Evolutionary conservation across 2,329 filamentous ascomycete species (phyloP), one percentile per base, ranked within the genome.

Genomic region (Alternaria infectoria): DNA sequence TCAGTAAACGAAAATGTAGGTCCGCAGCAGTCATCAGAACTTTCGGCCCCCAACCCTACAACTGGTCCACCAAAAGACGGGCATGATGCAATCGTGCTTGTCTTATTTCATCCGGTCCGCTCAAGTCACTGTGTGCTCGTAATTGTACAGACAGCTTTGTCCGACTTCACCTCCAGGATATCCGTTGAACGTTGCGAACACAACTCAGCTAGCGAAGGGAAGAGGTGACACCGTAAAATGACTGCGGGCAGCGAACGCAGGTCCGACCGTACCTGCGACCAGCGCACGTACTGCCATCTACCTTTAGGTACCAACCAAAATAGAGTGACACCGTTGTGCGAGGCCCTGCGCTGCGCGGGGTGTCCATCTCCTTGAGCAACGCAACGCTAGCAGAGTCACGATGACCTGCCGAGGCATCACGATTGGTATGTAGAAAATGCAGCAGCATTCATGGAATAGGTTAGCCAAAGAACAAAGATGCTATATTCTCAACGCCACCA

Each of bases 1-100:
- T 72, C 69, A 70, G 70, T 45, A 65, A 64, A 66, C 51, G 54
- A 65, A 59, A 30, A 59, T 64, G 65, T 45, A 72, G 69, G 59
- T 51, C 56, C 54, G 47, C 49, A 62, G 58, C 44, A 59, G 59
- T 67, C 58, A 66, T 66, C 61, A 65, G 61, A 55, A 57, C 36
- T 25, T 26, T 64, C 59, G 59, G 70, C 69, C 67, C 69, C 69
- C 59, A 61, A 17, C 44, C 32, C 30, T 54, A 28, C 50, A 21
- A 51, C 28, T 68, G 36, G 54, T 62, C 51, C 46, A 52, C 54
- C 49, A 58, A 36, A n/a, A 61, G 43, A 57, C n/a, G 44, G 10
- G 19, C 36, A 49, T 57, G 57, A 63, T 46, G 59, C 61, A 68
- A 52, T 59, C 19, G 56, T 59, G n/a, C 30, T 30, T 40, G 49